phyloP scores from a whole-genome alignment of 345 rosid species.

The Populus simonii region DNA sequence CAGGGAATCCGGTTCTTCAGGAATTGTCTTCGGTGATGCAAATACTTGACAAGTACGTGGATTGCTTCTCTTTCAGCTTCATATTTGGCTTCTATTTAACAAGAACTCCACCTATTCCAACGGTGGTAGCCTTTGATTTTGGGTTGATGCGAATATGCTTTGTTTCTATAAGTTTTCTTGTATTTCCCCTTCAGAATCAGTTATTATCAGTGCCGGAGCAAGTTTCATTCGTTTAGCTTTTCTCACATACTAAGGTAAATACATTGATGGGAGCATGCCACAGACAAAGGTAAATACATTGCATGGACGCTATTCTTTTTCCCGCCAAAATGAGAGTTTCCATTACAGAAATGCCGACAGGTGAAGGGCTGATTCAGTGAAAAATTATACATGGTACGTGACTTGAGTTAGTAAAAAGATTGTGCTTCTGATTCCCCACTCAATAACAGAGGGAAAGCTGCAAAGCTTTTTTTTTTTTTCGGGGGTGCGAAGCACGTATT shows the following conservation, averaged over 20 bases:
- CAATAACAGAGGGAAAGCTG: background rate
- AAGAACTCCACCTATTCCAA: background rate
- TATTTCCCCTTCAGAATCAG: background rate
- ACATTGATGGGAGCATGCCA: background rate
- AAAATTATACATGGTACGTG: background rate
- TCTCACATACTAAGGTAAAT: background rate
- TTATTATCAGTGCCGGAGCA: background rate
- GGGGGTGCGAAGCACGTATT: background rate
- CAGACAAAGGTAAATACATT: too few species aligned
- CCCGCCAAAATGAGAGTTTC: background rate
- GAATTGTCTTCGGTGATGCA: slow-evolving; percentile 59
- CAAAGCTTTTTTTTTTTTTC: rapidly evolving
- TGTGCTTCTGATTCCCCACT: background rate
- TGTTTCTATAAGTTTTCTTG: background rate
- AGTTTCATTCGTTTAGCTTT: background rate
- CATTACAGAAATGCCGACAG: background rate
- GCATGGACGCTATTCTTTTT: background rate
- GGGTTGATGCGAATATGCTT: background rate
- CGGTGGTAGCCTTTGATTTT: background rate
- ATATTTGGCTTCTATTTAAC: background rate
- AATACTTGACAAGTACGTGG: background rate
- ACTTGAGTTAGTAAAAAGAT: background rate
- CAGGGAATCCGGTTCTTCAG: slow-evolving; percentile 91
- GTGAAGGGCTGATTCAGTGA: background rate
- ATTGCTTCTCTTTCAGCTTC: background rate